Percentiles rank a stretch among this genome's conserved stretches.
Conservation (phyloP, 768 basidiomycete species). For the Calvatia gigantea region DNA sequence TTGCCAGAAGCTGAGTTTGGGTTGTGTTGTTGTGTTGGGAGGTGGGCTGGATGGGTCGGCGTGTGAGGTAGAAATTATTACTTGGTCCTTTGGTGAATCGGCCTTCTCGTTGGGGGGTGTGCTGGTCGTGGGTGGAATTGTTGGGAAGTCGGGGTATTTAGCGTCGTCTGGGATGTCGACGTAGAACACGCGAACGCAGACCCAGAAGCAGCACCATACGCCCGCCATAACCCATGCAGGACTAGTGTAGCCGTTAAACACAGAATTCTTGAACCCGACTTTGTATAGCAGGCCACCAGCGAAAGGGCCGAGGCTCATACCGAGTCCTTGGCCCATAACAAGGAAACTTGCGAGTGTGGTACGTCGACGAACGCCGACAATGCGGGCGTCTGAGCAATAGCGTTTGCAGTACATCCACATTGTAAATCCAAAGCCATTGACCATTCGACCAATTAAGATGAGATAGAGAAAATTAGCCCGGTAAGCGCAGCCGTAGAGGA, state of each 20-base stretch:
- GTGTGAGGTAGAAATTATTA: constrained; percentile 34
- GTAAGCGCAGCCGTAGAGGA: constrained; percentile 62
- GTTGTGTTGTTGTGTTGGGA: neutral
- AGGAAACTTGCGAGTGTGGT: constrained; percentile 63
- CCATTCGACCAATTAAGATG: constrained; percentile 64
- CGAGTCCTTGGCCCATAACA: constrained; percentile 58
- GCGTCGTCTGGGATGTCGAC: constrained; percentile 31
- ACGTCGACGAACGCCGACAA: constrained; percentile 59
- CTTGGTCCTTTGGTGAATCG: constrained; percentile 23
- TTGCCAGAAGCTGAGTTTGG: constrained; percentile 6
- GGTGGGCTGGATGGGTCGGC: too few relatives aligned
- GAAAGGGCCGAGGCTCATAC: constrained; percentile 62
- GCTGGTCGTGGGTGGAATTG: constrained; percentile 35
- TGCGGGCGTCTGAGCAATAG: constrained; percentile 64
- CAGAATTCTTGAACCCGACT: constrained; percentile 45
- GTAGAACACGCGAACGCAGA: constrained; percentile 27
- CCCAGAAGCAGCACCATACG: constrained; percentile 52
- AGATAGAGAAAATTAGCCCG: constrained; percentile 58
- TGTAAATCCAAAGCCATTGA: constrained; percentile 56
- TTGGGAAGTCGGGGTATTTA: neutral
- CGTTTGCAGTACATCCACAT: constrained; percentile 66
- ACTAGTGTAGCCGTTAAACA: constrained; percentile 68
- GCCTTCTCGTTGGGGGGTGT: constrained; percentile 25
- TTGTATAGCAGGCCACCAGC: constrained; percentile 59
- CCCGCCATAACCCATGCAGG: constrained; percentile 62